Base-by-base conservation (phyloP, 2,329 filamentous ascomycete species). In the Fusarium cyanostomum region DNA sequence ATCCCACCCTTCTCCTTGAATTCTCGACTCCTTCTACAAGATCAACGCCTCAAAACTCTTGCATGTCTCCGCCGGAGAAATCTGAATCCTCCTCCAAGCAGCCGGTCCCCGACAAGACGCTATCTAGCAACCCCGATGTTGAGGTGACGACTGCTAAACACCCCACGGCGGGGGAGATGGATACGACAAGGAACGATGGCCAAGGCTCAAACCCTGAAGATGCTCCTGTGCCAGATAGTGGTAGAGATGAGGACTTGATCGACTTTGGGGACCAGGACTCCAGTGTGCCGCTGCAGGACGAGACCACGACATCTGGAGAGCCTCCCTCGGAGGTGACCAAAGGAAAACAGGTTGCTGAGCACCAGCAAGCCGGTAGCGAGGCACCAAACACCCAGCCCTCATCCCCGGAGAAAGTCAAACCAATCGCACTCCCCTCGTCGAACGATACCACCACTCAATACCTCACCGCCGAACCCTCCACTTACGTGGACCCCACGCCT, bases 401-500 rank as follows among this genome's bases (percentile, higher is more conserved):
- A 43, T 82, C 83, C 5, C 77, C 82, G 39, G 75, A 81, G 8
- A 84, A 81, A 3, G 71, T 86, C 43, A 82, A 80, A 62, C 82
- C 84, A 16, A 70, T 77, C 16, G 77, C 78, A 15, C 72, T 78
- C 21, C 66, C 75, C n/a, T 68, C 76, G 5, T 71, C 75, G 38
- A 67, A 68, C 50, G 77, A 77, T 44, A 68, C 72, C 15, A 70
- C 74, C 55, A 66, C 74, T 8, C 79, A 81, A 57, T 80, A 80
- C 61, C 78, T 85, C 50, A 79, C 80, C 21, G 80, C 83, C 56
- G 80, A 83, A 59, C 76, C 82, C 10, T 70, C 73, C 30, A 74
- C 69, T 43, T 87, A 87, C 64, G 74, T 87, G 62, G 85, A 88
- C 67, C 84, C 85, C 18, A 86, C 85, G 7, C 84, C 85, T 24